These are phyloP conservation scores for Phaeosphaeriaceae sp. DNA, from an alignment of 2,329 filamentous ascomycete species.

Conservation along the genomic window DNA sequence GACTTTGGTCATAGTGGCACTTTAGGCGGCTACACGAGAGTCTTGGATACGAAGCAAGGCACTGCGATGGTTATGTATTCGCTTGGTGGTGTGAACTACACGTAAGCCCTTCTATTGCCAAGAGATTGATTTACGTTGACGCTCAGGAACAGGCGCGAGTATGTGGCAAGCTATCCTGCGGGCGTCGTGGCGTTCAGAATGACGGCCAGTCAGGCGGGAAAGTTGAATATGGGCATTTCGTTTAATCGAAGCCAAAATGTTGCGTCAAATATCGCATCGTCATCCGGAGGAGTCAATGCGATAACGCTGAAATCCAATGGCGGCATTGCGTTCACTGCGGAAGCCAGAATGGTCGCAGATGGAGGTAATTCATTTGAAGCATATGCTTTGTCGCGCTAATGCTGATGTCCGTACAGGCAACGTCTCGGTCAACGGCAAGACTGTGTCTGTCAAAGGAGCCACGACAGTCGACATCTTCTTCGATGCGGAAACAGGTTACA, in stretches of 20 bases:
- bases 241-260: conserved; percentile 10
- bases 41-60: conserved; percentile 15
- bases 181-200: conserved; percentile 11
- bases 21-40: conserved; percentile 9
- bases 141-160: conserved; percentile 9
- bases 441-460: conserved; percentile 9
- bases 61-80: conserved; percentile 12
- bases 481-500: conserved; percentile 17
- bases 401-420: conserved; percentile 5
- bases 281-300: conserved; percentile 1
- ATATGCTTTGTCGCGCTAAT: not conserved
- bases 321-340: conserved; percentile 11
- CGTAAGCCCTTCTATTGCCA: conserved; percentile 2
- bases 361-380: conserved; percentile 1
- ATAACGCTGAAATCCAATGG: conserved; percentile 9
- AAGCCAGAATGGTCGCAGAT: conserved; percentile 14
- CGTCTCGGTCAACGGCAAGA: conserved; percentile 7
- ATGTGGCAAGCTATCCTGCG: conserved; percentile 14
- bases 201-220: conserved; percentile 9
- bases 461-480: conserved; percentile 22
- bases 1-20: conserved; percentile 12
- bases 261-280: conserved; percentile 8
- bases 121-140: not conserved
- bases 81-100: conserved; percentile 15
- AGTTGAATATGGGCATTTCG: conserved; percentile 14